These are phyloP conservation scores for Cordia subcordata DNA, from an alignment of 257 asterid species.

Conservation along the genomic window DNA sequence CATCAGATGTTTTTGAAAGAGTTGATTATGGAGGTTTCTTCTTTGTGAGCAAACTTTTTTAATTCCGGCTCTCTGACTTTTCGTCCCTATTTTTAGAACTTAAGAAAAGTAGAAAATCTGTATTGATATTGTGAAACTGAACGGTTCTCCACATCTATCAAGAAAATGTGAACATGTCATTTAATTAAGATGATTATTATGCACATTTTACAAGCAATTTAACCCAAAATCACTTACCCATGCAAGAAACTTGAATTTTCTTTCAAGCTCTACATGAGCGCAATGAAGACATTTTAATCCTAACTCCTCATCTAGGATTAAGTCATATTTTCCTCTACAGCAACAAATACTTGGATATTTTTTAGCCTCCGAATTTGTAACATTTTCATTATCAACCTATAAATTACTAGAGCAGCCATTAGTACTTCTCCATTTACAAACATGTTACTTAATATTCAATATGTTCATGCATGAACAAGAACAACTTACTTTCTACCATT, in stretches of 20 bases:
- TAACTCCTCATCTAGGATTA: constrained; percentile 24
- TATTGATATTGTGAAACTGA: too few relatives aligned
- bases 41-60: constrained; percentile 10
- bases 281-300: constrained; percentile 39
- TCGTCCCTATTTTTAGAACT: constrained; percentile 23
- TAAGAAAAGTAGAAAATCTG: too few relatives aligned
- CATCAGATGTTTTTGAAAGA: constrained; percentile 24
- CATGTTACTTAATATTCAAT: too few relatives aligned
- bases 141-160: too few relatives aligned
- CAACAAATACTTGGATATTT: constrained; percentile 25
- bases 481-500: too few relatives aligned
- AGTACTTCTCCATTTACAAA: neutral
- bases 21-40: constrained; percentile 10
- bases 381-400: constrained; percentile 21
- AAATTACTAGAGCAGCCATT: neutral
- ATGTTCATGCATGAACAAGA: too few relatives aligned
- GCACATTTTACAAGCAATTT: neutral
- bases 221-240: constrained; percentile 39
- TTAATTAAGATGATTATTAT: too few relatives aligned
- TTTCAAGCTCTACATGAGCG: constrained; percentile 26
- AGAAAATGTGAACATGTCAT: too few relatives aligned
- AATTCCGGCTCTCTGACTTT: constrained; percentile 1
- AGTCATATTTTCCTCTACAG: constrained; percentile 36
- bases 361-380: constrained; percentile 5
- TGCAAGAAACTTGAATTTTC: constrained; percentile 32